Conservation (phyloP, 148 eudicot genomes). For the Nepenthes mirabilis region DNA sequence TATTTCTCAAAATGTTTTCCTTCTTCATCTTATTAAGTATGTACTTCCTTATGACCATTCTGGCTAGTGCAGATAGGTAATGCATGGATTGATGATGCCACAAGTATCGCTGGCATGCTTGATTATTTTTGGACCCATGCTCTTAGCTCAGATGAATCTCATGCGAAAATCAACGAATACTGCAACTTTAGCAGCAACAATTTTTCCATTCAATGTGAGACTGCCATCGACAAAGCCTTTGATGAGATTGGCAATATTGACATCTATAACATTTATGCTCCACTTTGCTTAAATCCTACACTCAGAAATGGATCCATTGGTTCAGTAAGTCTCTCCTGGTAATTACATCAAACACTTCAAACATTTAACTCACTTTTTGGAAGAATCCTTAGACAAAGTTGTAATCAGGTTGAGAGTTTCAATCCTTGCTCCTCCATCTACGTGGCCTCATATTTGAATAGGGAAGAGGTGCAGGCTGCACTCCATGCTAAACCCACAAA, state of each 20-base stretch:
- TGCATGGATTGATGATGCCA: conserved; percentile 22
- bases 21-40: neutral
- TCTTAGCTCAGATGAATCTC: conserved; percentile 21
- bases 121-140: conserved; percentile 31
- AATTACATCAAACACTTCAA: neutral
- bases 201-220: neutral
- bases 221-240: neutral
- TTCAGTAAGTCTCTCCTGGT: neutral
- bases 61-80: conserved; percentile 26
- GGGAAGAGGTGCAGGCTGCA: conserved; percentile 31
- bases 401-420: conserved; percentile 13
- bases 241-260: neutral
- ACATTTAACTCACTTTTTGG: neutral
- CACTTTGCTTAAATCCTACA: neutral
- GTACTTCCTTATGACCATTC: neutral
- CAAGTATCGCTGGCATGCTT: conserved; percentile 14
- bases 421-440: conserved; percentile 34
- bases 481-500: conserved; percentile 28
- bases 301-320: neutral
- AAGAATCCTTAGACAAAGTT: neutral
- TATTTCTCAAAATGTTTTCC: neutral
- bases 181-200: neutral
- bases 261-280: conserved; percentile 5
- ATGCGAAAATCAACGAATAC: conserved; percentile 5
- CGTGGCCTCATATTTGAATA: conserved; percentile 25